A percentile compares a stretch with the other conserved stretches of the same genome.
Evolutionary conservation across 176 grass and related monocot species (phyloP).

Genomic region (Avena atlantica): DNA sequence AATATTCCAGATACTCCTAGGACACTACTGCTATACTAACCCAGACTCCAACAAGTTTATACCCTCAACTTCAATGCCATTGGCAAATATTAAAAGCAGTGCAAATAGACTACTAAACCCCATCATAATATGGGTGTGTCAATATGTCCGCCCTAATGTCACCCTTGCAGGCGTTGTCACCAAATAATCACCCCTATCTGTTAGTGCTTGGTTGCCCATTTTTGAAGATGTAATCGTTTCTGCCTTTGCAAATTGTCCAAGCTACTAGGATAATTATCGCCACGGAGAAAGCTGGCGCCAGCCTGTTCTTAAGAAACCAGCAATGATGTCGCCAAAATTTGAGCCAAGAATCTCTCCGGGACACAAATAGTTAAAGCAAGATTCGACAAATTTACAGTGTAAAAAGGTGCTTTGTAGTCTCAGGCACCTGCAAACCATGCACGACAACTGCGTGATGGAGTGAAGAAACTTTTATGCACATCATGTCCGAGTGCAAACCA

Average conservation of each 20-base stretch:
- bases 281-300: background rate
- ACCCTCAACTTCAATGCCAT: background rate
- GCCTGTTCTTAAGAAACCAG: background rate
- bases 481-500: background rate
- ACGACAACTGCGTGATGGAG: background rate
- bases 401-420: background rate
- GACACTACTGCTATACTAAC: no score
- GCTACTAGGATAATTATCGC: background rate
- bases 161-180: background rate
- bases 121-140: background rate
- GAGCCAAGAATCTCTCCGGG: background rate
- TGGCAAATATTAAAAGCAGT: background rate
- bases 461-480: background rate
- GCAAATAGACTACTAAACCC: background rate
- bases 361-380: background rate
- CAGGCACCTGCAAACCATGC: background rate
- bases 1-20: no score
- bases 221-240: background rate
- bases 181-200: background rate
- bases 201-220: background rate
- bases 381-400: background rate
- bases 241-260: background rate
- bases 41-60: background rate
- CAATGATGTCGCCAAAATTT: background rate
- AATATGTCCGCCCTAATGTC: background rate